Base-by-base conservation (phyloP, 78 protist genomes). In the Speleostelium caveatum region DNA sequence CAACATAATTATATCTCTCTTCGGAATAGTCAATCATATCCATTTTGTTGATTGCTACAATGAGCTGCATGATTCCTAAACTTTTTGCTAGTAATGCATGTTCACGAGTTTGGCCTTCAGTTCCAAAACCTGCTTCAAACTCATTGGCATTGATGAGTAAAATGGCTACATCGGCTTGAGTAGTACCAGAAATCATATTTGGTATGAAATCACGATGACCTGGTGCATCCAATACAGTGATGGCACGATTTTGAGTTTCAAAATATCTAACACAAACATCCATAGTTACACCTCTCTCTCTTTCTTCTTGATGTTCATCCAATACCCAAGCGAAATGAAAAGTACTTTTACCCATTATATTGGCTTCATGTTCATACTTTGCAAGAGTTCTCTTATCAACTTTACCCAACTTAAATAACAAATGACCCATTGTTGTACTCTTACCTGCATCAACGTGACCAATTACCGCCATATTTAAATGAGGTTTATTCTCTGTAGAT, bases 141-240 rank as follows among this genome's bases (percentile, higher is more conserved):
- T 93, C 99, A 12, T 73, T 24, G 12, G 98, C 97, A 72, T 89
- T 75, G n/a, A 98, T 94, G 24, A 99, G 97, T 12, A 99, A 59
- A 2, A 98, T 24, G 2, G 97, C 99, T 3, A 76, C 97, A 32
- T 99, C 99, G 21, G 99, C 99, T 61, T 96, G 99, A 4, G 98
- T 66, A 1, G 98, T 97, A 30, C 99, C 99, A 7, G 95, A 59
- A 45, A 97, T 96, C 99, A 97, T 98, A 76, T 95, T 95, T 19
- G 98, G 98, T 1, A 99, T 93, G 65, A 97, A 99, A 60, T 98
- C 99, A 1, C 95, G 42, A 78, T 99, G 99, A 10, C 99, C 99
- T 28, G 99, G 99, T 7, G 99, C 98, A 55, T 99, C 99, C 30
- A 99, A 75, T 22, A 98, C 65, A n/a, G 98, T 95, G 32, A 99